Percentiles rank a stretch among this genome's conserved stretches.
phyloP scores from a whole-genome alignment of 305 asterid genomes.

The Fraxinus dipetala region DNA sequence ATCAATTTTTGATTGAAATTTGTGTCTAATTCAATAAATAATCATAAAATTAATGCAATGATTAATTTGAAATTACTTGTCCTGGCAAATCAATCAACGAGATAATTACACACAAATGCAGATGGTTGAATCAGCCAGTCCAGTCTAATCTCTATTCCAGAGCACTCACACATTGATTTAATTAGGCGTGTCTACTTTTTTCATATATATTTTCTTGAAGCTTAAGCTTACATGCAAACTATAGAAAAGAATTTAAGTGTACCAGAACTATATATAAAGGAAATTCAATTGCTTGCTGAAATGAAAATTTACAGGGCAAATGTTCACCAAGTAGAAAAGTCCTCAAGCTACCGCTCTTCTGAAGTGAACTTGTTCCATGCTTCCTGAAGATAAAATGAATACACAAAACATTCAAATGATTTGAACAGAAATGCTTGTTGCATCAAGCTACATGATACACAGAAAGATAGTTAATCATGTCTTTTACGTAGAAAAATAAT shows the following conservation, averaged over 20 bases:
- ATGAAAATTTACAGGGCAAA: neutral
- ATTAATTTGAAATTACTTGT: neutral
- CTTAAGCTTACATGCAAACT: neutral
- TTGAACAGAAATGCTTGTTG: neutral
- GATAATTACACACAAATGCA: neutral
- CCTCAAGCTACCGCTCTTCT: neutral
- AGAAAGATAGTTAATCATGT: neutral
- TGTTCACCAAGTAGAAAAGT: neutral
- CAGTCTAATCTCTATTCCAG: neutral
- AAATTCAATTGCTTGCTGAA: neutral
- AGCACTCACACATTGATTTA: neutral
- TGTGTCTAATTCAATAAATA: neutral
- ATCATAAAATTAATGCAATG: neutral
- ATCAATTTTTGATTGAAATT: neutral
- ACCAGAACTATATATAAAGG: neutral
- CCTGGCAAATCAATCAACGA: neutral
- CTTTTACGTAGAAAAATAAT: neutral
- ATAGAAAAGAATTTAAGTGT: neutral
- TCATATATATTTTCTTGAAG: neutral
- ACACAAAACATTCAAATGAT: neutral
- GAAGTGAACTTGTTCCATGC: neutral
- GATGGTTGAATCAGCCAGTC: neutral
- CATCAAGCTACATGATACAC: neutral
- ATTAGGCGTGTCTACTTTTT: neutral
- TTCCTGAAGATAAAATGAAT: conserved; percentile 12